These are phyloP conservation scores for Phytophthora kernoviae DNA, from an alignment of 352 stramenopile species.

Conservation along the genomic window DNA sequence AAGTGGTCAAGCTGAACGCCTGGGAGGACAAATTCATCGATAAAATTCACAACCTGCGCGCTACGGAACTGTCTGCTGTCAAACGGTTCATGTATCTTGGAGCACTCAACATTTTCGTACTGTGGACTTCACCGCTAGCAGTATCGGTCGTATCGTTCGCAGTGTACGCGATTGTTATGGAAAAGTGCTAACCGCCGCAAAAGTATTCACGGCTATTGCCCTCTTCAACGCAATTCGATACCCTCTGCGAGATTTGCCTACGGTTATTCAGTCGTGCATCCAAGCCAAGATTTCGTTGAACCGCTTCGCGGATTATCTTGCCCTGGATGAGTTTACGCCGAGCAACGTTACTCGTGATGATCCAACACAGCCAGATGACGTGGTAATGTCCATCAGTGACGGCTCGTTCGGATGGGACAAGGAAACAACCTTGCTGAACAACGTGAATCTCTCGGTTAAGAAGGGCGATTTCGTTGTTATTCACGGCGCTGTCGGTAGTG, in stretches of 20 bases:
- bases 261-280: slow-evolving; percentile 42
- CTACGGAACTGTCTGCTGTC: slow-evolving; percentile 88
- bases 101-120: slow-evolving; percentile 56
- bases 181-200: slow-evolving; percentile 49
- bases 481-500: slow-evolving; percentile 49
- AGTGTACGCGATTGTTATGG: slow-evolving; percentile 45
- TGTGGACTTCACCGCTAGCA: slow-evolving; percentile 50
- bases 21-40: slow-evolving; percentile 89
- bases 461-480: slow-evolving; percentile 62
- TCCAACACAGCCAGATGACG: slow-evolving; percentile 6
- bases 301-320: slow-evolving; percentile 46
- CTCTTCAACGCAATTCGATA: slow-evolving; percentile 57
- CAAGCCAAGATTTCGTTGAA: slow-evolving; percentile 44
- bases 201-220: slow-evolving; percentile 56
- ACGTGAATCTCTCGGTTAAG: slow-evolving; percentile 46
- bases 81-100: slow-evolving; percentile 47
- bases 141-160: slow-evolving; percentile 59
- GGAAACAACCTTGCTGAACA: slow-evolving; percentile 24
- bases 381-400: slow-evolving; percentile 29
- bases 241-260: slow-evolving; percentile 41
- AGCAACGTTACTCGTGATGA: slow-evolving; percentile 25
- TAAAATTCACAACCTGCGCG: slow-evolving; percentile 67
- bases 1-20: slow-evolving; percentile 96
- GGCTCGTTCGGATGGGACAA: slow-evolving; percentile 42
- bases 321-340: slow-evolving; percentile 26